Base-by-base conservation (phyloP, 2,329 filamentous ascomycete species). In the Gaeumannomyces sp. region DNA sequence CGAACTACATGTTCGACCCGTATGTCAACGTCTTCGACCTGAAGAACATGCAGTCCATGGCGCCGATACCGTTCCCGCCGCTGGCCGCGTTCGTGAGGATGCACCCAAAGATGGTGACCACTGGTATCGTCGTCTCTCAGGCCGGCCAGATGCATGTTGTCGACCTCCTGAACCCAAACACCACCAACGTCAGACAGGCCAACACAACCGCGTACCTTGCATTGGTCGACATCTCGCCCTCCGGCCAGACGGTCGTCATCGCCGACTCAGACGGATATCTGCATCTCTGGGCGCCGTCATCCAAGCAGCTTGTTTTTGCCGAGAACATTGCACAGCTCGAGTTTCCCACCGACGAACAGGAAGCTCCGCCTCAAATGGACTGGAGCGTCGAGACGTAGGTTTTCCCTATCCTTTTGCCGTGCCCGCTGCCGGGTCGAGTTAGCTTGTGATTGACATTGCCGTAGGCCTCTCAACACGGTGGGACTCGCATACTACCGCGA, bases 401-500 rank as follows among this genome's bases (percentile, higher is more conserved):
- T 16, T 2, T 38, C 22, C 19, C 45, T 53, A 0, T n/a, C 22
- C 45, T n/a, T n/a, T n/a, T 53, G 14, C 38, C 16, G 13, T 59
- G 57, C 14, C 27, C 8, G 28, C 8, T 28, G 5, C 22, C 45
- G 8, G 16, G 45, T 11, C 45, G 19, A 25, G 19, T 53, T 25
- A n/a, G n/a, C 45, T n/a, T 53, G 45, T 7, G 62, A 50, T 64
- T 38, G 28, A 65, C 68, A 72, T 65, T 19, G 7, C 8, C 29
- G 7, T 31, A 91, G 89, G 6, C 93, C 95, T 0, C 74, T 99
- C 58, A 98, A 89, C 76, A 85, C 88, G 45, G 82, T 98, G 63
- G 96, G 95, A 14, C 89, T 99, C 84, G 94, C 95, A 1, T 96
- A 93, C 75, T 99, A 99, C 75, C 87, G 93, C 67, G 94, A 98